These are phyloP conservation scores for Nemania serpens DNA, from an alignment of 2,329 filamentous ascomycete species.

Conservation along the genomic window DNA sequence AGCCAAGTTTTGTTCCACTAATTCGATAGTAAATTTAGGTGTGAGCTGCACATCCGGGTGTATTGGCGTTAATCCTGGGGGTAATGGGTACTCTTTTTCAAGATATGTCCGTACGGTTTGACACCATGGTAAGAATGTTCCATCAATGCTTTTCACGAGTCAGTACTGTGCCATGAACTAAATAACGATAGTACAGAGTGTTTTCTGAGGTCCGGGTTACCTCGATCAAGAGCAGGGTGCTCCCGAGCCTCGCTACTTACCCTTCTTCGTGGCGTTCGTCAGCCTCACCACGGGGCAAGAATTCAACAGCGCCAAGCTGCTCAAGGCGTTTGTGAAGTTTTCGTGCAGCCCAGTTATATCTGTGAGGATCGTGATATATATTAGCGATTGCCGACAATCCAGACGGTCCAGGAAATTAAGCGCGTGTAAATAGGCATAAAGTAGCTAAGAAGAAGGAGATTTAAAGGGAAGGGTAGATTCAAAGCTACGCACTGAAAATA, in stretches of 20 bases:
- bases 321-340: conserved; percentile 84
- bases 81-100: conserved; percentile 70
- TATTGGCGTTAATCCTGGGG: conserved; percentile 69
- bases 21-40: conserved; percentile 69
- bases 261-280: conserved; percentile 95
- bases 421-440: background rate
- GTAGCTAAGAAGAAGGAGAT: background rate
- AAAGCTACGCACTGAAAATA: conserved; percentile 74
- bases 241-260: conserved; percentile 39
- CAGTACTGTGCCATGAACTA: conserved; percentile 8
- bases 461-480: background rate
- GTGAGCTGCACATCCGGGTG: conserved; percentile 74
- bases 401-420: background rate
- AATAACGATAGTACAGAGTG: background rate
- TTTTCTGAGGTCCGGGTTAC: background rate
- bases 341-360: conserved; percentile 90
- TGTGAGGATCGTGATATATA: conserved; percentile 42
- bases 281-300: conserved; percentile 80
- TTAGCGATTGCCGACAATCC: background rate
- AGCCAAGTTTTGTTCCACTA: conserved; percentile 47
- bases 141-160: conserved; percentile 65
- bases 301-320: conserved; percentile 79
- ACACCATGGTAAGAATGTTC: conserved; percentile 79
- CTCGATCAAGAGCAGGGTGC: background rate
- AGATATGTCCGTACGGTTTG: conserved; percentile 69